Evolutionary conservation across 345 rosid genomes (phyloP).

Genomic region (Geranium brycei): DNA sequence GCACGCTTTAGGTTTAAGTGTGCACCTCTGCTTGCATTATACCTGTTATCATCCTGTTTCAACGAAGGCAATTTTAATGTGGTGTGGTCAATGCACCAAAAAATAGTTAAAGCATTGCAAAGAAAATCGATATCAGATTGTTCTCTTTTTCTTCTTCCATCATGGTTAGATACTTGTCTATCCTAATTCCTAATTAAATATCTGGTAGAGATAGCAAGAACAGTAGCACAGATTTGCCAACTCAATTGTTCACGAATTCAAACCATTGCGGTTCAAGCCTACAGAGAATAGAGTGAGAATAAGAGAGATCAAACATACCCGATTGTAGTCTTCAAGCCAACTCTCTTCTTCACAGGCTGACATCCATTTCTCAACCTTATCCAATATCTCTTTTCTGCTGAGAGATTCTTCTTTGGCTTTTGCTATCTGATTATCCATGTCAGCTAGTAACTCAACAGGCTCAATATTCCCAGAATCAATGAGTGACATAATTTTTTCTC

Average conservation of each 20-base stretch:
- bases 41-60: conserved; percentile 93
- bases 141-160: too few species aligned
- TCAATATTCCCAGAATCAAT: conserved; percentile 87
- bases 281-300: not conserved
- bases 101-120: too few species aligned
- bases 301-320: conserved; percentile 31
- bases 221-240: too few species aligned
- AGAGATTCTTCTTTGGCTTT: conserved; percentile 82
- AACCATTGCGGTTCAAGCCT: too few species aligned
- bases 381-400: conserved; percentile 90
- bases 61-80: conserved; percentile 5
- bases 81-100: too few species aligned
- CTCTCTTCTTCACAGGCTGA: conserved; percentile 99
- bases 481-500: conserved; percentile 70
- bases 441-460: conserved; percentile 80
- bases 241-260: too few species aligned
- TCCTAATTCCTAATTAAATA: too few species aligned
- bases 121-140: too few species aligned
- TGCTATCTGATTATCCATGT: conserved; percentile 85
- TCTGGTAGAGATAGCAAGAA: too few species aligned
- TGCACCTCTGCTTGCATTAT: conserved; percentile 92
- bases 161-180: too few species aligned
- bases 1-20: conserved; percentile 99
- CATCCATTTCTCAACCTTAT: conserved; percentile 99
- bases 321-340: conserved; percentile 94